These are phyloP conservation scores for Osmanthus fragrans DNA, from an alignment of 257 asterid species.

Conservation along the genomic window DNA sequence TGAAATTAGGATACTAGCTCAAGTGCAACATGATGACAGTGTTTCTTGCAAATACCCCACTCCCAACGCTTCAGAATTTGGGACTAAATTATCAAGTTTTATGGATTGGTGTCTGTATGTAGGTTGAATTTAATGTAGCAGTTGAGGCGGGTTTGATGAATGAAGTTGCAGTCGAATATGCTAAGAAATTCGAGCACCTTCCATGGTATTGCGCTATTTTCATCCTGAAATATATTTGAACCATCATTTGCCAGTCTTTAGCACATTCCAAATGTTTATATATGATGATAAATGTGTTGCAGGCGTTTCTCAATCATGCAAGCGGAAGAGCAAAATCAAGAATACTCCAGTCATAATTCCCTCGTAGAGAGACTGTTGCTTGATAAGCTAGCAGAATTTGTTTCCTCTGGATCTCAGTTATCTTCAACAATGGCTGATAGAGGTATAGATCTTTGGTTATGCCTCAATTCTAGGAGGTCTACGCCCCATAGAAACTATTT, in stretches of 20 bases:
- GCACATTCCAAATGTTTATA: too few relatives aligned
- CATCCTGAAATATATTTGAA: not conserved
- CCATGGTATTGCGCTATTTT: slow-evolving; percentile 33
- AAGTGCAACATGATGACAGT: slow-evolving; percentile 15
- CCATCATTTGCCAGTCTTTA: not conserved
- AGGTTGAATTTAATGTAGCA: slow-evolving; percentile 50
- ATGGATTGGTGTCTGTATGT: not conserved
- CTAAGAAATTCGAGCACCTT: slow-evolving; percentile 33
- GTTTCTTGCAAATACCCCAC: not conserved
- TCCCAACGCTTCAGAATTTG: not conserved
- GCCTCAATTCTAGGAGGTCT: too few relatives aligned
- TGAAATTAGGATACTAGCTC: slow-evolving; percentile 30
- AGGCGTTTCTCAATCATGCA: too few relatives aligned
- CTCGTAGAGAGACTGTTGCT: not conserved
- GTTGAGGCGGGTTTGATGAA: slow-evolving; percentile 49
- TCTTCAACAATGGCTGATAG: not conserved
- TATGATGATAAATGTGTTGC: too few relatives aligned
- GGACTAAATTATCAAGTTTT: not conserved
- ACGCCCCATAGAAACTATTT: too few relatives aligned
- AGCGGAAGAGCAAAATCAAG: too few relatives aligned
- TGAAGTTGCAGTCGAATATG: slow-evolving; percentile 39
- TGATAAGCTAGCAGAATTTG: not conserved
- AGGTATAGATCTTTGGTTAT: not conserved
- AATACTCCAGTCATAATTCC: not conserved
- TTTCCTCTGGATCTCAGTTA: not conserved